These are phyloP conservation scores for Sarcomyxa edulis DNA, from an alignment of 768 basidiomycete species.

Conservation along the genomic window DNA sequence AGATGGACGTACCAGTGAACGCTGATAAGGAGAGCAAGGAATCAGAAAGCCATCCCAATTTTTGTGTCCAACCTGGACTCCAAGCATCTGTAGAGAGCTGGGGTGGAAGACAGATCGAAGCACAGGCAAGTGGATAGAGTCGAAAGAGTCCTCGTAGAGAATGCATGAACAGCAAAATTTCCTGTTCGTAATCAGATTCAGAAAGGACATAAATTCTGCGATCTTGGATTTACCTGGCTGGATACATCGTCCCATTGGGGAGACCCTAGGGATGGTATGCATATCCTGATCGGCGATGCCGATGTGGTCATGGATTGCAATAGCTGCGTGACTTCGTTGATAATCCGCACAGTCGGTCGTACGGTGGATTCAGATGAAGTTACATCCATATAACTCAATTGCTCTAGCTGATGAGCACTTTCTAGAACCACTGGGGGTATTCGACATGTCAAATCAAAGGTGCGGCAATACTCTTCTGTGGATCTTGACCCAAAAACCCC, in stretches of 20 bases:
- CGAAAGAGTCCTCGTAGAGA: slow-evolving; percentile 58
- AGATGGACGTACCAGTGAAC: slow-evolving; percentile 61
- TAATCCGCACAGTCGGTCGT: slow-evolving; percentile 14
- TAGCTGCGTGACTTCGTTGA: slow-evolving; percentile 22
- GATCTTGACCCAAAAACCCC: slow-evolving; percentile 28
- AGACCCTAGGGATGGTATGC: slow-evolving; percentile 58
- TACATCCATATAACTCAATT: slow-evolving; percentile 27
- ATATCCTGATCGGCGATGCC: slow-evolving; percentile 46
- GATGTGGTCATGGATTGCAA: slow-evolving; percentile 14
- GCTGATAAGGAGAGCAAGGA: slow-evolving; percentile 68
- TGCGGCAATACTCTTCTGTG: slow-evolving; percentile 56
- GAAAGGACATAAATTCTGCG: neutral
- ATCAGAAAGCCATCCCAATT: slow-evolving; percentile 77
- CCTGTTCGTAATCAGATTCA: slow-evolving; percentile 30
- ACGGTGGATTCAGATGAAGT: slow-evolving; percentile 5
- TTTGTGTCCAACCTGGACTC: slow-evolving; percentile 69
- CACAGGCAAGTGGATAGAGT: slow-evolving; percentile 54
- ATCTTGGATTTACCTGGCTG: slow-evolving; percentile 39
- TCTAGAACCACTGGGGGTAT: slow-evolving; percentile 50
- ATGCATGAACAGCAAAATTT: slow-evolving; percentile 69
- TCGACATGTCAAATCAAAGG: slow-evolving; percentile 68
- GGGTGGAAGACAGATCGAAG: slow-evolving; percentile 62
- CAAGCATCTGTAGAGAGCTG: slow-evolving; percentile 53
- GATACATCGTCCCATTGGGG: slow-evolving; percentile 64
- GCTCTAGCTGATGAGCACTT: slow-evolving; percentile 29